Conservation (phyloP, 306 rosid genomes). For the Lathyrus aphaca region DNA sequence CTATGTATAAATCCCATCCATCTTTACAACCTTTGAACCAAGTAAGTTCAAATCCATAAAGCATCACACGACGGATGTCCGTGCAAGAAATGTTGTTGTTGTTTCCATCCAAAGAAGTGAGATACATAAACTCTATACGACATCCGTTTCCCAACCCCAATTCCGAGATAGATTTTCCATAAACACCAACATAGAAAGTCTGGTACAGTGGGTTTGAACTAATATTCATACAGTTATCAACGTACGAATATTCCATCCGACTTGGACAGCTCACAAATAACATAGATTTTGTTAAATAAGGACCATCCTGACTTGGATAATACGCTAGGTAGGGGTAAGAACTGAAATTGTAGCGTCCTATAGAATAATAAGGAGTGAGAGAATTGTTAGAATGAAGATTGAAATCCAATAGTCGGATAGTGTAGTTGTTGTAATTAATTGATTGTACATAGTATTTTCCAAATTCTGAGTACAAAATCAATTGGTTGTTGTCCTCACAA, state of each 20-base stretch:
- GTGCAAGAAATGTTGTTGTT: neutral
- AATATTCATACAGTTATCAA: neutral
- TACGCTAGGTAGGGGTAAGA: too few species aligned
- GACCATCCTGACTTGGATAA: too few species aligned
- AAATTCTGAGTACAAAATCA: neutral
- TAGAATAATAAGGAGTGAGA: neutral
- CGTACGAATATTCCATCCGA: neutral
- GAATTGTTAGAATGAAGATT: too few species aligned
- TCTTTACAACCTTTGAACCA: too few species aligned
- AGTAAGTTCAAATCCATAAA: too few species aligned
- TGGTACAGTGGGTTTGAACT: neutral
- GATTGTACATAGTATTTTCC: neutral
- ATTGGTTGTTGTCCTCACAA: neutral
- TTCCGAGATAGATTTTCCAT: neutral
- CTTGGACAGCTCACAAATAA: neutral
- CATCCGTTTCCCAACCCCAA: neutral
- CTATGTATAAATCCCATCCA: too few species aligned
- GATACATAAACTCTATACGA: slow-evolving; percentile 3
- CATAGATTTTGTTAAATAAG: too few species aligned
- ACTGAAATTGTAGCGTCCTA: neutral
- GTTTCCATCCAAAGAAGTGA: neutral
- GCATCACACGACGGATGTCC: neutral
- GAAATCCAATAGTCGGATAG: too few species aligned
- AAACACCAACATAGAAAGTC: neutral
- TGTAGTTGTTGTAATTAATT: too few species aligned